Base-by-base conservation (phyloP, 2,329 filamentous ascomycete genomes). In the Acrocalymma vagum region DNA sequence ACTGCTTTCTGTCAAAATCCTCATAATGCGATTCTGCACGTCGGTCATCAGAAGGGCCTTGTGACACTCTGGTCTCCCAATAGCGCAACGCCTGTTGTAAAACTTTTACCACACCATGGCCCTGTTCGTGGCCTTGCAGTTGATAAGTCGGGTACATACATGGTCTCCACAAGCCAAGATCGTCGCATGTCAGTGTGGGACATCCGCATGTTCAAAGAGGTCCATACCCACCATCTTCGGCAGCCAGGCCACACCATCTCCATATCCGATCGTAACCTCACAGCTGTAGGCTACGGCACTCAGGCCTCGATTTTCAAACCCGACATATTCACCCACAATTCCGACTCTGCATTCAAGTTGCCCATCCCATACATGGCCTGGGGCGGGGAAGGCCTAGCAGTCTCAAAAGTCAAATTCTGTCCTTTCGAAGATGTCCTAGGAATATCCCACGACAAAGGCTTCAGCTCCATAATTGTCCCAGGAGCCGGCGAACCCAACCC, bases 41-140 rank as follows among this genome's bases (percentile, higher is more conserved):
- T 92, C 48, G 94, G 94, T 8, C 93, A 97, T 65, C 91, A 96
- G 64, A 97, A 97, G 63, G 94, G 94, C 42, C 88, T 90, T 3
- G 91, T 99, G 23, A 94, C 90, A 2, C 76, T 99, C 29, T 99
- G 94, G 94, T 96, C 93, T 2, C 94, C 94, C 3, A 99, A 96
- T 71, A 87, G 85, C 17, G 82, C 85, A 39, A 88, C 90, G 0
- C 88, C 94, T 0, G 79, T 96, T 6, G 93, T 96, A 33, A 97
- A 96, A 71, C 81, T 97, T 24, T 80, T 96, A 24, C 89, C 90
- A 10, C 93, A 99, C 72, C 82, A 84, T 42, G 94, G 94, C 5
- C 94, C 94, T 0, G 91, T 99, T 3, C 84, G 92, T 39, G 86
- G 88, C 9, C 69, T 96, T 32, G 89, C 90, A 2, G 79, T 97